Base-by-base conservation (phyloP, 2,329 filamentous ascomycete genomes). In the Xylariomycetidae sp. region DNA sequence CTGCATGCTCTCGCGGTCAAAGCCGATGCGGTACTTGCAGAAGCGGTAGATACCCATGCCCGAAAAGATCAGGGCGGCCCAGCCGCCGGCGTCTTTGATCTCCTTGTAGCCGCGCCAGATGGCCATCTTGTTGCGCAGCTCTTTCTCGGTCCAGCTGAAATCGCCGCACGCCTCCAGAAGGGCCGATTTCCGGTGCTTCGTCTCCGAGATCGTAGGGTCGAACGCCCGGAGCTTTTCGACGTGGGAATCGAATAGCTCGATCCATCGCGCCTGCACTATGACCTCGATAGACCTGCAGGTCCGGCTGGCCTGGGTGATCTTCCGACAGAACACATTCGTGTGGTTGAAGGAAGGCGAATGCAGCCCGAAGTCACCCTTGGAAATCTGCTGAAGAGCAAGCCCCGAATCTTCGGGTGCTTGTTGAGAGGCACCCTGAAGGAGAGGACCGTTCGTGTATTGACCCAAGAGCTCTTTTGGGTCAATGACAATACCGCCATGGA, bases 31-130 rank as follows among this genome's bases (percentile, higher is more conserved):
- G 47, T 77, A 77, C 47, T 78, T 78, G 65, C 72, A 77, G 50
- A 77, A 74, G 6, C 73, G 63, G 50, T 77, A 77, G 11, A 78
- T 65, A 2, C 74, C 73, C 56, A 71, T 70, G 20, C 74, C 72
- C 4, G 73, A 67, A 42, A 78, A 77, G 2, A 76, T 66, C 4
- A 78, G 59, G 9, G 69, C 63, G 3, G 64, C 66, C 72, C 72
- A 77, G 3, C 73, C 74, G 3, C 69, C 73, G 13, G 66, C 63
- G 31, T 74, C 67, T 51, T 74, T 71, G 44, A 78, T 75, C 48
- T 77, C 71, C 41, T 72, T 67, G 49, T 77, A 78, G 9, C 74
- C 72, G 33, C 70, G 65, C 74, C 74, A 77, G 36, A 77, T 46
- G 9, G 56, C 53, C 55, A 57, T 58, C 39, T 56, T 59, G 42